Conservation (phyloP, 352 stramenopile species). For the Pythium myriotylum region DNA sequence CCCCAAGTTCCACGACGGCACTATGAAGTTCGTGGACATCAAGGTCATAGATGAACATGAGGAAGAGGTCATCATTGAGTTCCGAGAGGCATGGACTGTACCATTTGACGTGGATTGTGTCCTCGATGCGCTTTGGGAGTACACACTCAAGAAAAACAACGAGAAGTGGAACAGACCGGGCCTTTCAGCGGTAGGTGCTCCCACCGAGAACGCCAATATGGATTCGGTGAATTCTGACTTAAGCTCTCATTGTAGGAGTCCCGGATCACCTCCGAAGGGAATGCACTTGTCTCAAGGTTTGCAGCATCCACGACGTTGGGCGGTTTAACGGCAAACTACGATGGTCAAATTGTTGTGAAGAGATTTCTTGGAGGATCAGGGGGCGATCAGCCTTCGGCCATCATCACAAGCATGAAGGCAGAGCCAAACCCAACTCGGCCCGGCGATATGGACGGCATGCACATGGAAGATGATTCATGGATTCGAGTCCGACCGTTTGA, state of each 20-base stretch:
- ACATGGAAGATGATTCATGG: slow-evolving; percentile 3
- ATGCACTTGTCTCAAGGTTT: slow-evolving; percentile 10
- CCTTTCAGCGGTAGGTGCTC: slow-evolving; percentile 6
- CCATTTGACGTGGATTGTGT: slow-evolving; percentile 13
- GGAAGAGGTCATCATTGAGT: slow-evolving; percentile 8
- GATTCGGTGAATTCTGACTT: background rate
- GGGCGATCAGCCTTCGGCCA: background rate
- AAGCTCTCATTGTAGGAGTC: background rate
- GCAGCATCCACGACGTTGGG: background rate
- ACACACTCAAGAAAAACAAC: slow-evolving; percentile 3
- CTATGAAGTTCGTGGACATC: slow-evolving; percentile 19
- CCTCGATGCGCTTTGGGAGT: slow-evolving; percentile 15
- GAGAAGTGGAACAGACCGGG: slow-evolving; percentile 6
- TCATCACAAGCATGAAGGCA: background rate
- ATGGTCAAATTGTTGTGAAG: slow-evolving; percentile 2
- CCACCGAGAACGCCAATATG: too few species aligned
- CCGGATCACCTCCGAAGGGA: background rate
- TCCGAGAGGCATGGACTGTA: slow-evolving; percentile 13
- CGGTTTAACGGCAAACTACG: background rate
- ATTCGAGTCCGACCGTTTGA: slow-evolving; percentile 4
- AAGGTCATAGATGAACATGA: slow-evolving; percentile 2
- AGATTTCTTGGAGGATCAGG: background rate
- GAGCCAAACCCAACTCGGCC: background rate
- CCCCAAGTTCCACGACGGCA: slow-evolving; percentile 16
- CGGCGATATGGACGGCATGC: slow-evolving; percentile 3